Percentiles rank a stretch among this genome's conserved stretches.
These are phyloP conservation scores for Posidonia australis DNA, from an alignment of 106 monocot species.

Conservation along the genomic window DNA sequence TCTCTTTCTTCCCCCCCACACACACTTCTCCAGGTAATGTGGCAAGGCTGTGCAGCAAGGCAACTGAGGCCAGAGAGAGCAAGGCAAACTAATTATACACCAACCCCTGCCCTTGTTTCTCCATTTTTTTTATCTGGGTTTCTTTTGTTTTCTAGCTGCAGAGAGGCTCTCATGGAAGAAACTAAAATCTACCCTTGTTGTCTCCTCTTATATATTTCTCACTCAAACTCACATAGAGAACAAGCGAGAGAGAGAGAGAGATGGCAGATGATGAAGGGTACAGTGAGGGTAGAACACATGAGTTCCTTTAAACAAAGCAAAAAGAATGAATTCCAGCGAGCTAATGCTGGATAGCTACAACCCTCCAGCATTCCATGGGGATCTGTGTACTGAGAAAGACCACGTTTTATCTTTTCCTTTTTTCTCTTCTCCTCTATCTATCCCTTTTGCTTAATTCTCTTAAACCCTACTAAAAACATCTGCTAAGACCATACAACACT, in stretches of 20 bases:
- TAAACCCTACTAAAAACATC: conserved; percentile 11
- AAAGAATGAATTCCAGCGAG: conserved; percentile 42
- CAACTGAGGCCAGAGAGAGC: background rate
- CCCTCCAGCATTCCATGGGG: conserved; percentile 56
- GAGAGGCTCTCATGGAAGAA: background rate
- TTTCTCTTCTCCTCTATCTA: background rate
- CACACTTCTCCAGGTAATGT: background rate
- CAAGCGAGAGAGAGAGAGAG: conserved; percentile 8
- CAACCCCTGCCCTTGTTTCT: conserved; percentile 6
- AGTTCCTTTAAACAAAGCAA: conserved; percentile 62
- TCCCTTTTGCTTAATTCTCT: conserved; percentile 11
- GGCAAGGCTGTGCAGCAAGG: background rate
- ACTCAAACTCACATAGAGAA: background rate
- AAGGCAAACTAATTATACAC: background rate
- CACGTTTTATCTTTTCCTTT: conserved; percentile 30
- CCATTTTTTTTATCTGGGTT: conserved; percentile 17
- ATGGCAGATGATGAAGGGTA: background rate
- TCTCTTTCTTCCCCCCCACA: too few relatives aligned
- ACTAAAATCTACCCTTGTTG: conserved; percentile 3
- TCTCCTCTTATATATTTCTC: background rate
- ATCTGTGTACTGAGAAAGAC: conserved; percentile 89
- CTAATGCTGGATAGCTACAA: conserved; percentile 37
- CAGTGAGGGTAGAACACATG: background rate
- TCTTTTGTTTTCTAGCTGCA: conserved; percentile 20
- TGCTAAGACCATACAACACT: background rate